phyloP scores from a whole-genome alignment of 345 rosid species.

The Acer yangbiense region DNA sequence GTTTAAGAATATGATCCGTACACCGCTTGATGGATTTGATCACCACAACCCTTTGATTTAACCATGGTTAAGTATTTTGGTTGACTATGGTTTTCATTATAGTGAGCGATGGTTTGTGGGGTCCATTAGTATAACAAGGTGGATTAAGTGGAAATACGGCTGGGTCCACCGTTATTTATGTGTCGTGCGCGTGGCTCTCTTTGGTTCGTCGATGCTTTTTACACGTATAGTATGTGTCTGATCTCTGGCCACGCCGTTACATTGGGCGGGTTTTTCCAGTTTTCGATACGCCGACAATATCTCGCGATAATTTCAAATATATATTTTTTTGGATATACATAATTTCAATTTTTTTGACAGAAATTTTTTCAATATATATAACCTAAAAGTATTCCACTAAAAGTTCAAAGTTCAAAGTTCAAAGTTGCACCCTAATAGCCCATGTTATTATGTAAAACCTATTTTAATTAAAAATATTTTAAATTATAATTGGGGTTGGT shows the following conservation, averaged over 20 bases:
- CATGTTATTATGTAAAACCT: too few species aligned
- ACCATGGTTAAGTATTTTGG: slow-evolving; percentile 8
- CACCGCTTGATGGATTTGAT: slow-evolving; percentile 21
- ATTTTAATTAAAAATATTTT: too few species aligned
- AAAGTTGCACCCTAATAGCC: too few species aligned
- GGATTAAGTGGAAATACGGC: slow-evolving; percentile 24
- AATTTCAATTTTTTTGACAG: too few species aligned
- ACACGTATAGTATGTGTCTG: slow-evolving; percentile 15
- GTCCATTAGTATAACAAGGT: slow-evolving; percentile 16
- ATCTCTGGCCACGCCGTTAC: slow-evolving; percentile 17
- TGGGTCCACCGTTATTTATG: slow-evolving; percentile 21
- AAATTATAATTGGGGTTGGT: too few species aligned
- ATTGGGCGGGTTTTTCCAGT: slow-evolving; percentile 7
- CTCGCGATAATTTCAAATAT: slow-evolving; percentile 34
- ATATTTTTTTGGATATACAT: neutral
- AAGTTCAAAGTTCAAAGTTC: too few species aligned
- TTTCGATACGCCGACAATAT: slow-evolving; percentile 53
- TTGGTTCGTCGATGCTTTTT: neutral
- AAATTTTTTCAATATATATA: too few species aligned
- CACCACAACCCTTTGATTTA: neutral
- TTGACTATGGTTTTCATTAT: slow-evolving; percentile 29
- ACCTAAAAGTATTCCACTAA: too few species aligned
- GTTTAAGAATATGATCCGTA: slow-evolving; percentile 21
- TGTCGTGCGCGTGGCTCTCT: slow-evolving; percentile 30
- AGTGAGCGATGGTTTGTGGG: neutral